These are phyloP conservation scores for Actinidia chinensis DNA, from an alignment of 179 eudicot genomes.

Conservation along the genomic window DNA sequence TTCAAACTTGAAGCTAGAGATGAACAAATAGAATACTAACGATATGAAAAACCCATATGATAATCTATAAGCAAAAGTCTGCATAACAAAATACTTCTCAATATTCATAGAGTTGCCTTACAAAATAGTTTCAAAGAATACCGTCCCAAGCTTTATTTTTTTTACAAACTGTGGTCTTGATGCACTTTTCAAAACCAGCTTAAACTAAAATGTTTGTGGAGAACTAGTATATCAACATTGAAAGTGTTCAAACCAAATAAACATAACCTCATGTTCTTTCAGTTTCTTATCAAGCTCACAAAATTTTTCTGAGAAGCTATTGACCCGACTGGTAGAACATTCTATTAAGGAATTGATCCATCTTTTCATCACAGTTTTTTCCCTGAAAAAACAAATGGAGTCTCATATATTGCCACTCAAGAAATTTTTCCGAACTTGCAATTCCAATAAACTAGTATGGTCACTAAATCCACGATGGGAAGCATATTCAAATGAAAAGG, in stretches of 20 bases:
- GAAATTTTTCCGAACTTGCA: neutral
- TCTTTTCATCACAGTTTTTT: slow-evolving; percentile 83
- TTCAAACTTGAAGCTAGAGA: too few species aligned
- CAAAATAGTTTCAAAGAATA: too few species aligned
- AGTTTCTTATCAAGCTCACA: slow-evolving; percentile 76
- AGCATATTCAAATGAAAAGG: neutral
- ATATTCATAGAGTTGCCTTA: too few species aligned
- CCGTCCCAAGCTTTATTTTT: too few species aligned
- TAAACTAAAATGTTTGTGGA: neutral
- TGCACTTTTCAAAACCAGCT: neutral
- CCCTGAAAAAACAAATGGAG: slow-evolving; percentile 43
- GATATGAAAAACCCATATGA: too few species aligned
- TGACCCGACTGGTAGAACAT: slow-evolving; percentile 91
- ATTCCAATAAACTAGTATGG: neutral
- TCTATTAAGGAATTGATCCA: slow-evolving; percentile 84
- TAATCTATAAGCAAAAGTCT: too few species aligned
- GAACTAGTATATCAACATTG: neutral
- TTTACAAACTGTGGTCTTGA: neutral
- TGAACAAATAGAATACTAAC: too few species aligned
- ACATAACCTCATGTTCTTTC: slow-evolving; percentile 76
- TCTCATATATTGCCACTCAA: neutral
- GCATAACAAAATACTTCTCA: too few species aligned
- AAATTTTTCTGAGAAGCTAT: slow-evolving; percentile 72
- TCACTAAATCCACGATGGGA: neutral
- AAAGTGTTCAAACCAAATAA: neutral